Evolutionary conservation across 164 flowering plant species (phyloP), one percentile per base, ranked within the genome.

Genomic region (Brasenia schreberi): DNA sequence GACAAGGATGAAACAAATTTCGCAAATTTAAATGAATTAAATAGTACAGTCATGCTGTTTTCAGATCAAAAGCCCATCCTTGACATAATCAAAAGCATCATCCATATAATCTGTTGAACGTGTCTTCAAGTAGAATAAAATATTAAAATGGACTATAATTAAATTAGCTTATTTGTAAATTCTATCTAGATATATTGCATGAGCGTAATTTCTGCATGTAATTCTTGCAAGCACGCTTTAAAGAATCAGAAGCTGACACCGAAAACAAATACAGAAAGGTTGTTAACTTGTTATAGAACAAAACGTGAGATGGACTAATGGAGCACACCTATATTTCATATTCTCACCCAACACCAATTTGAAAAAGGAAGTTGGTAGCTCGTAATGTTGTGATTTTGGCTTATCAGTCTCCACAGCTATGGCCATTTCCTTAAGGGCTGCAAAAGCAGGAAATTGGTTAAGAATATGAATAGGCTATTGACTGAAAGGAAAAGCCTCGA

Each of bases 331-430:
- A 82, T 92, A 92, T 73, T 92, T 92, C 64, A 89, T 77, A 77
- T 90, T 75, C 75, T 85, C 74, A 18, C 98, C 98, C 6, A 92
- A 88, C 39, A 92, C 91, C 66, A 90, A 68, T 77, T 90, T 85
- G 83, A 92, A 92, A 82, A 92, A 92, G 64, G 90, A 84, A 12
- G 96, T 92, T 6, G 96, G 98, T 3, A 92, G 66, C 68, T 89
- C 96, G 73, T 92, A 92, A 70, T 89, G 98, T 65, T 92, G 98
- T 59, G 74, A 33, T 69, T 88, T 92, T 14, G 96, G 77, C 64
- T 70, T 68, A 9, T 88, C 96, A 3, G 96, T 92, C 77, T 81
- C 70, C 76, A 89, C 80, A 33, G 98, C 98, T 67, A 92, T 87
- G 16, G 98, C 95, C 96, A 89, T 87, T 56, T 85, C 90, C 64